These are phyloP conservation scores for Coprinellus micaceus DNA, from an alignment of 768 basidiomycete species.

Conservation along the genomic window DNA sequence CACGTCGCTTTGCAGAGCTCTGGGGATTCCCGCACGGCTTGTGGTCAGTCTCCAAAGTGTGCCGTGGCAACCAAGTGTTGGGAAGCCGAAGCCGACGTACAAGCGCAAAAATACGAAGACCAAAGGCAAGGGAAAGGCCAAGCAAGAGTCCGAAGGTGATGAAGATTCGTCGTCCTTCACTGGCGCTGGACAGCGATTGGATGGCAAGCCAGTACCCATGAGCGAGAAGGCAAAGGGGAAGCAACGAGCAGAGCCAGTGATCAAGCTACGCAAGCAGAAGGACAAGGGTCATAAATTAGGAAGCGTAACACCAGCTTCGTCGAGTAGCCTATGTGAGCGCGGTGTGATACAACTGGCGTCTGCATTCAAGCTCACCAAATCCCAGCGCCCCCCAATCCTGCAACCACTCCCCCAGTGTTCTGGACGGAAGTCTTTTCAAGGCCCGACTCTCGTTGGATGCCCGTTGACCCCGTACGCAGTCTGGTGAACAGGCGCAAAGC, in stretches of 20 bases:
- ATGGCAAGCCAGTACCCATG: conserved; percentile 32
- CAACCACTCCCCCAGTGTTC: conserved; percentile 75
- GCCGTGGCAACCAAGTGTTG: conserved; percentile 76
- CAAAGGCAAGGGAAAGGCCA: conserved; percentile 34
- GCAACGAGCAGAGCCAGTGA: conserved; percentile 49
- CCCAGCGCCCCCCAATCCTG: conserved; percentile 48
- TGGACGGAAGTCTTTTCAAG: conserved; percentile 98
- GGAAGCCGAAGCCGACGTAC: conserved; percentile 48
- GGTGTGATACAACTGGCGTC: background rate
- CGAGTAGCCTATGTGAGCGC: conserved; percentile 22
- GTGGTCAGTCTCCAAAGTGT: conserved; percentile 90
- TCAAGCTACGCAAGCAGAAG: conserved; percentile 57
- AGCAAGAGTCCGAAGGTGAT: conserved; percentile 20
- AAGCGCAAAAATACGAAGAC: conserved; percentile 34
- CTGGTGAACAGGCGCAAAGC: conserved; percentile 76
- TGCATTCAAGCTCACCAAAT: conserved; percentile 1
- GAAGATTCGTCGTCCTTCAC: conserved; percentile 30
- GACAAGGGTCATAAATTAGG: conserved; percentile 45
- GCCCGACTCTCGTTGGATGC: conserved; percentile 86
- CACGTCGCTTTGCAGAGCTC: conserved; percentile 80
- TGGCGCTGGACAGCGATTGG: conserved; percentile 40
- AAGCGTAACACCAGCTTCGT: conserved; percentile 20
- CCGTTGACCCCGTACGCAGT: conserved; percentile 83
- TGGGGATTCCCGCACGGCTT: conserved; percentile 82
- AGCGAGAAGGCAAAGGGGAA: conserved; percentile 56